phyloP scores from a whole-genome alignment of 2,329 filamentous ascomycete genomes.

The Venturia effusa region DNA sequence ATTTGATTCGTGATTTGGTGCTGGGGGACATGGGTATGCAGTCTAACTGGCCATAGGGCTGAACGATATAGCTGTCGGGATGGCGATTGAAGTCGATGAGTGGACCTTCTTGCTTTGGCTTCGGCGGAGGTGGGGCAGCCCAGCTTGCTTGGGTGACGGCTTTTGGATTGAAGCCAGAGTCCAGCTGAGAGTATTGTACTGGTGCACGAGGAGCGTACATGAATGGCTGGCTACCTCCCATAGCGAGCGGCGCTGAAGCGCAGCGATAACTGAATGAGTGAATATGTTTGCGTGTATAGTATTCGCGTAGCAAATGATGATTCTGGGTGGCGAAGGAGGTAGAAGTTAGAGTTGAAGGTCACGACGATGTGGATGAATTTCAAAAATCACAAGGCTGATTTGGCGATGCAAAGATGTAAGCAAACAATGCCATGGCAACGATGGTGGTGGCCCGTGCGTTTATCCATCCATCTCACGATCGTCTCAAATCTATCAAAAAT shows the following conservation, averaged over 20 bases:
- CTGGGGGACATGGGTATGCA: slow-evolving; percentile 57
- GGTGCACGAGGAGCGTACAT: slow-evolving; percentile 50
- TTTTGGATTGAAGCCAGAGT: slow-evolving; percentile 69
- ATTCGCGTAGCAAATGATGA: neutral
- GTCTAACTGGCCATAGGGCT: slow-evolving; percentile 50
- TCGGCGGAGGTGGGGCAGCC: slow-evolving; percentile 46
- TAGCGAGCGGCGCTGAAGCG: slow-evolving; percentile 16
- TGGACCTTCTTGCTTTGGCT: slow-evolving; percentile 60
- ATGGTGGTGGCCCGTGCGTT: neutral
- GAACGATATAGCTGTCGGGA: slow-evolving; percentile 62
- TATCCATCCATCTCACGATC: neutral
- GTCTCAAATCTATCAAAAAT: neutral
- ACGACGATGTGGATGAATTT: neutral
- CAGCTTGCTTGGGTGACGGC: slow-evolving; percentile 72
- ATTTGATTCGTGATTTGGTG: slow-evolving; percentile 62
- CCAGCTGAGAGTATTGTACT: slow-evolving; percentile 39
- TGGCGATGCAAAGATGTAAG: neutral
- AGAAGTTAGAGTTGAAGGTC: neutral
- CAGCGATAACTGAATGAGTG: neutral
- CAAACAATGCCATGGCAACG: neutral
- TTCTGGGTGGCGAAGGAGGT: neutral
- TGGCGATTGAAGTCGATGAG: slow-evolving; percentile 75
- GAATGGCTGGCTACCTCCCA: slow-evolving; percentile 51
- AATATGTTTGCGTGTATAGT: slow-evolving; percentile 15
- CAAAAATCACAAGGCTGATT: neutral